phyloP scores from a whole-genome alignment of 495 filamentous ascomycete genomes.

The Hyaloscypha hepaticicola region DNA sequence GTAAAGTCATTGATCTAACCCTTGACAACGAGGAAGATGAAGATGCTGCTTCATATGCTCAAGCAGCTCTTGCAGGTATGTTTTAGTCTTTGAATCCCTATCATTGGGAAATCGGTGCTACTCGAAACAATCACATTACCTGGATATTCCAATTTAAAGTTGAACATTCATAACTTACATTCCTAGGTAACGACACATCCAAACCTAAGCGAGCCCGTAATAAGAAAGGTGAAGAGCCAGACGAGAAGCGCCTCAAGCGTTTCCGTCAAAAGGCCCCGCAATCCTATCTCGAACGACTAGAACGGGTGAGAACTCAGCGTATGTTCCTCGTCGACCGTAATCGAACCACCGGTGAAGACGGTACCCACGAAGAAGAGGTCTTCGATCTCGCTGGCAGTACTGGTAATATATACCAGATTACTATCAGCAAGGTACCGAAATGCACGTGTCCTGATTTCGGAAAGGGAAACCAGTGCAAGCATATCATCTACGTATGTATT shows the following conservation, averaged over 20 bases:
- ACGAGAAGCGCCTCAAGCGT: conserved; percentile 27
- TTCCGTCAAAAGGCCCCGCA: conserved; percentile 18
- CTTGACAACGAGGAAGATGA: conserved; percentile 11
- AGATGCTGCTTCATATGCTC: not conserved
- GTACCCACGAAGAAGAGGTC: conserved; percentile 38
- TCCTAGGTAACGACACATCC: not conserved
- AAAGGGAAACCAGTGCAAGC: conserved; percentile 72
- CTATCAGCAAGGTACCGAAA: conserved; percentile 50
- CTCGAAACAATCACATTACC: not conserved
- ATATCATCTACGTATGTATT: conserved; percentile 34
- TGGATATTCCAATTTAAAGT: not conserved
- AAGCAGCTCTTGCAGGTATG: conserved; percentile 6
- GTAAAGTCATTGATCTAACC: conserved; percentile 7
- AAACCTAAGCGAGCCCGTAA: conserved; percentile 9
- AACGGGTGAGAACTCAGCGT: conserved; percentile 25
- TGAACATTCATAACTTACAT: not conserved
- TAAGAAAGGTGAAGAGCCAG: conserved; percentile 13
- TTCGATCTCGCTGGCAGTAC: conserved; percentile 73
- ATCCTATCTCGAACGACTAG: conserved; percentile 24
- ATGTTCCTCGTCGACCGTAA: conserved; percentile 32
- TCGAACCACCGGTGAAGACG: conserved; percentile 15
- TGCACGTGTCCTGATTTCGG: conserved; percentile 67
- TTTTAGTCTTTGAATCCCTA: not conserved
- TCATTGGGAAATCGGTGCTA: not conserved
- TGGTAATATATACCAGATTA: conserved; percentile 69